Conservation (phyloP, 108 stramenopile species). For the Parietichytrium sp. region DNA sequence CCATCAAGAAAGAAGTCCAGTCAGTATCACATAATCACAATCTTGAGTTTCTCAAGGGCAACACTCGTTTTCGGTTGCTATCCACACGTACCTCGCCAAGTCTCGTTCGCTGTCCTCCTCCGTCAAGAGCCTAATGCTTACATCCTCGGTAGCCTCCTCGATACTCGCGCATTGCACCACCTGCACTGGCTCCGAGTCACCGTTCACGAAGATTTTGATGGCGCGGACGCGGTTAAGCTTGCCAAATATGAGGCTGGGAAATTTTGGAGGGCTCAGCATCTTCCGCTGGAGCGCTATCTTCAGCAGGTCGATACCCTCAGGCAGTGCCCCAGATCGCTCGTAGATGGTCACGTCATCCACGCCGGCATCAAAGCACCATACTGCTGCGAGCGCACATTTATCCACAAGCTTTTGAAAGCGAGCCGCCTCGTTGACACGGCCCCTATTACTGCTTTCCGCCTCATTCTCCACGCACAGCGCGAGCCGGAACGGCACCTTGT, state of each 20-base stretch:
- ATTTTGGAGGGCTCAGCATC: not conserved
- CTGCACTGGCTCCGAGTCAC: not conserved
- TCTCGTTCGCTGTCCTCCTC: too few relatives aligned
- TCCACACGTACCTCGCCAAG: too few relatives aligned
- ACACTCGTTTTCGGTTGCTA: too few relatives aligned
- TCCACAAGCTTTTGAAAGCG: not conserved
- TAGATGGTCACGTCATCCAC: not conserved
- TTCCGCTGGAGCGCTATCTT: not conserved
- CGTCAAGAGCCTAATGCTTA: too few relatives aligned
- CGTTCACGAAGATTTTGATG: not conserved
- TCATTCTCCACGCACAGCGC: too few relatives aligned
- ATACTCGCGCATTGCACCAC: not conserved
- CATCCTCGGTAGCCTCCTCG: not conserved
- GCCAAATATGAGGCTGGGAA: not conserved
- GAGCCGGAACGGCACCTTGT: too few relatives aligned
- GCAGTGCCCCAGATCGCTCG: not conserved
- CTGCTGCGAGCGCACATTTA: not conserved
- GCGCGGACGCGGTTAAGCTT: not conserved
- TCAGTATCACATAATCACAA: too few relatives aligned
- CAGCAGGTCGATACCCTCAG: not conserved
- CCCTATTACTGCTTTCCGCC: too few relatives aligned
- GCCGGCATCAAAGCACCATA: not conserved
- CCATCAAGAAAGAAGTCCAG: constrained; percentile 5
- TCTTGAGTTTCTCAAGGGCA: too few relatives aligned
- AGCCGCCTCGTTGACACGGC: too few relatives aligned